These are phyloP conservation scores for Mycena alexandri DNA, from an alignment of 768 basidiomycete genomes.

Conservation along the genomic window DNA sequence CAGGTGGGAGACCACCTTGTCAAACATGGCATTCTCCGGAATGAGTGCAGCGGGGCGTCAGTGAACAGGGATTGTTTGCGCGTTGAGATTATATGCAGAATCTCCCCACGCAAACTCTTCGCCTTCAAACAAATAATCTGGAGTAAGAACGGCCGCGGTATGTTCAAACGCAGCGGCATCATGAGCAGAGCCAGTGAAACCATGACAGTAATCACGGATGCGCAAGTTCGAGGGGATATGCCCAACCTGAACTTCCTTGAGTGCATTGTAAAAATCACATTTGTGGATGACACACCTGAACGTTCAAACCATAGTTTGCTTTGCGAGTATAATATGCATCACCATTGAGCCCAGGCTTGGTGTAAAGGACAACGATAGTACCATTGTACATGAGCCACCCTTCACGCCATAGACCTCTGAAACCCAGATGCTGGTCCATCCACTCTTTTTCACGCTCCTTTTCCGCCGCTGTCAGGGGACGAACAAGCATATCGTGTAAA, in stretches of 20 bases:
- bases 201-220: slow-evolving; percentile 49
- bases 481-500: background rate
- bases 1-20: slow-evolving; percentile 43
- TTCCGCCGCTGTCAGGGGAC: background rate
- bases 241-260: slow-evolving; percentile 52
- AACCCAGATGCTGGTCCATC: slow-evolving; percentile 49
- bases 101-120: slow-evolving; percentile 43
- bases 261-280: no score
- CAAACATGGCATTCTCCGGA: slow-evolving; percentile 46
- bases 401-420: slow-evolving; percentile 49
- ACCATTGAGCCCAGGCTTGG: slow-evolving; percentile 46
- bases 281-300: slow-evolving; percentile 49
- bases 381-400: slow-evolving; percentile 54
- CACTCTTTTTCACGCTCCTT: slow-evolving; percentile 52
- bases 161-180: slow-evolving; percentile 50
- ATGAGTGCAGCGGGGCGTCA: slow-evolving; percentile 44
- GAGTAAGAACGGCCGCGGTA: slow-evolving; percentile 42
- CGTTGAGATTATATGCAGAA: slow-evolving; percentile 43
- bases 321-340: slow-evolving; percentile 53
- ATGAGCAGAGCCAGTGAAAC: slow-evolving; percentile 50
- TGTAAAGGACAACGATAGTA: slow-evolving; percentile 47
- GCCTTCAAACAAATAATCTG: slow-evolving; percentile 43
- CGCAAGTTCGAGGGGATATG: slow-evolving; percentile 46
- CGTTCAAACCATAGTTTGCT: slow-evolving; percentile 52
- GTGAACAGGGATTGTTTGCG: slow-evolving; percentile 46